These are phyloP conservation scores for Globisporangium splendens DNA, from an alignment of 352 stramenopile genomes.

Conservation along the genomic window DNA sequence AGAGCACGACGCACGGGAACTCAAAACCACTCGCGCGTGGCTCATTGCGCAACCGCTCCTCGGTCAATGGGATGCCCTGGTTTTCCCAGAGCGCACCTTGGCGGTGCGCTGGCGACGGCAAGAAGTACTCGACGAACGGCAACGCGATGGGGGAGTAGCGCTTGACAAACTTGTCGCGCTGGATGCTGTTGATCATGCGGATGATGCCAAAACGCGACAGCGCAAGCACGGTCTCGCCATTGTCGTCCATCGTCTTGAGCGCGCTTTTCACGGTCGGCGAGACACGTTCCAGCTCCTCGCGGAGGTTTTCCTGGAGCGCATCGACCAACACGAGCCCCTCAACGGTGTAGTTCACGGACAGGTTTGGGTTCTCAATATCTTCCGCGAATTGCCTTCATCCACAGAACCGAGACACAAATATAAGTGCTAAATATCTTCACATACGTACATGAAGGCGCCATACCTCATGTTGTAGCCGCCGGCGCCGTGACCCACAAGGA, in stretches of 20 bases:
- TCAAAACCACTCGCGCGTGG: slow-evolving; percentile 20
- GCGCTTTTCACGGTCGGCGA: slow-evolving; percentile 52
- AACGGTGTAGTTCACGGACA: slow-evolving; percentile 24
- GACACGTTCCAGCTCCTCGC: slow-evolving; percentile 52
- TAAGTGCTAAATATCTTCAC: too few species aligned
- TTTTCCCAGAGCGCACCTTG: slow-evolving; percentile 54
- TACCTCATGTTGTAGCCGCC: slow-evolving; percentile 82
- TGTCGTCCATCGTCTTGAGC: slow-evolving; percentile 56
- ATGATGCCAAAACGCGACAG: slow-evolving; percentile 60
- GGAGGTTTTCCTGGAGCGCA: slow-evolving; percentile 63
- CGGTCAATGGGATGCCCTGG: slow-evolving; percentile 48
- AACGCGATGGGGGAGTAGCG: slow-evolving; percentile 55
- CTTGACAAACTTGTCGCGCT: slow-evolving; percentile 44
- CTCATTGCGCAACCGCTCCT: slow-evolving; percentile 50
- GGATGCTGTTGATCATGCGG: slow-evolving; percentile 62
- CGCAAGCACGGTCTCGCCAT: slow-evolving; percentile 50
- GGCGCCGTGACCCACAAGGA: slow-evolving; percentile 70
- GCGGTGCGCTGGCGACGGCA: slow-evolving; percentile 61
- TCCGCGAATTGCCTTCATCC: slow-evolving; percentile 35
- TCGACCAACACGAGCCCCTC: slow-evolving; percentile 73
- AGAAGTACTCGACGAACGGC: slow-evolving; percentile 61
- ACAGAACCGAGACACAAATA: not conserved
- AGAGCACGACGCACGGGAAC: slow-evolving; percentile 71
- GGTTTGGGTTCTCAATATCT: slow-evolving; percentile 26
- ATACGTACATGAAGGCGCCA: not conserved